Conservation (phyloP, 2,329 filamentous ascomycete species). For the Corniculantispora saksenae region DNA sequence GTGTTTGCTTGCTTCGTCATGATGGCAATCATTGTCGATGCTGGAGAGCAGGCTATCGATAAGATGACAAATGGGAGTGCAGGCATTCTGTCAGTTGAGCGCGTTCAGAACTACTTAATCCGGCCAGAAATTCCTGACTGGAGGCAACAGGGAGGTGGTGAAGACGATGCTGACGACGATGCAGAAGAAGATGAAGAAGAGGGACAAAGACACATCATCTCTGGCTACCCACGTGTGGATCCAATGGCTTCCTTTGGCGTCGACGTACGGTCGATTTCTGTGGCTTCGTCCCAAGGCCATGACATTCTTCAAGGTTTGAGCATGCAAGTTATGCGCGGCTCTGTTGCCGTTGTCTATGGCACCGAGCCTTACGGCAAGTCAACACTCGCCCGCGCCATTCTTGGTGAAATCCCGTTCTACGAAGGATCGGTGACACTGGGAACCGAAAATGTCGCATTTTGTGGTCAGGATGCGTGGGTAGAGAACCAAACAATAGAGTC, state of each 20-base stretch:
- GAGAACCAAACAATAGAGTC: neutral
- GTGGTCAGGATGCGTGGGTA: neutral
- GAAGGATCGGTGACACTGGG: neutral
- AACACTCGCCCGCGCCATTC: neutral
- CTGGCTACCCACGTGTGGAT: neutral
- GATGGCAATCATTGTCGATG: neutral
- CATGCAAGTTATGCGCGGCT: neutral
- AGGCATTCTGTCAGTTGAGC: neutral
- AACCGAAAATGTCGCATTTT: neutral
- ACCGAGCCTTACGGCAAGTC: neutral
- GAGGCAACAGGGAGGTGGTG: neutral
- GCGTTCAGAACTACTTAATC: neutral
- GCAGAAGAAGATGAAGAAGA: too few relatives aligned
- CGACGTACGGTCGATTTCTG: neutral
- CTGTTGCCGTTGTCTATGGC: neutral
- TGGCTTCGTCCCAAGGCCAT: neutral
- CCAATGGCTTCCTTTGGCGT: neutral
- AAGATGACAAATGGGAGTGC: neutral
- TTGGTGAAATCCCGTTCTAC: neutral
- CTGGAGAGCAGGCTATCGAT: neutral
- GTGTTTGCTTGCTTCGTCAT: neutral
- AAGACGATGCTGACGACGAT: neutral
- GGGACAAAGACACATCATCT: too few relatives aligned
- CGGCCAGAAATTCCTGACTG: neutral
- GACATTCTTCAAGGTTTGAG: neutral